These are phyloP conservation scores for Alternaria triticimaculans DNA, from an alignment of 2,329 filamentous ascomycete species.

Conservation along the genomic window DNA sequence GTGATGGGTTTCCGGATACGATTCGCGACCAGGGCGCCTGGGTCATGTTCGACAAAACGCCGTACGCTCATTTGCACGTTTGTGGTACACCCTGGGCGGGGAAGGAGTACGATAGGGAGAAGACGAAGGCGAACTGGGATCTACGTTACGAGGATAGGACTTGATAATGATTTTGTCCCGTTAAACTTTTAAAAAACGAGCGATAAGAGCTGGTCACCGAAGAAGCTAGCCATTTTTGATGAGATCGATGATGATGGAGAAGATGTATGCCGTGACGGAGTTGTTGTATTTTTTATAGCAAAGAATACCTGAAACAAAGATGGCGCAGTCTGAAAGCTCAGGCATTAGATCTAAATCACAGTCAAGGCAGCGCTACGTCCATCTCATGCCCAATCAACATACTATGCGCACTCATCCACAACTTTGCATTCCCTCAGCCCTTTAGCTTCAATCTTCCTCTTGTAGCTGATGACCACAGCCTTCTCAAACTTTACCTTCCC, in stretches of 20 bases:
- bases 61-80: neutral
- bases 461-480: neutral
- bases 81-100: neutral
- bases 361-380: neutral
- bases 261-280: neutral
- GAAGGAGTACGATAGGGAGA: neutral
- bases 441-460: neutral
- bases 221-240: too few relatives aligned
- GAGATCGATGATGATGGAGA: neutral
- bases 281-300: neutral
- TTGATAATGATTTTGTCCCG: neutral
- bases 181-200: accelerated
- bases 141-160: neutral
- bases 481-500: neutral
- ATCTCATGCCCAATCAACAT: neutral
- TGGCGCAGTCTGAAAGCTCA: neutral
- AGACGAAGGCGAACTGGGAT: neutral
- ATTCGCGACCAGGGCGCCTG: neutral
- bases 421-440: neutral
- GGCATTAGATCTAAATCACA: neutral
- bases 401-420: neutral
- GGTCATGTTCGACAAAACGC: neutral
- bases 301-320: neutral
- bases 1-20: neutral
- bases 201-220: neutral